phyloP scores from a whole-genome alignment of 495 filamentous ascomycete species.

The Talaromyces trachyspermus region DNA sequence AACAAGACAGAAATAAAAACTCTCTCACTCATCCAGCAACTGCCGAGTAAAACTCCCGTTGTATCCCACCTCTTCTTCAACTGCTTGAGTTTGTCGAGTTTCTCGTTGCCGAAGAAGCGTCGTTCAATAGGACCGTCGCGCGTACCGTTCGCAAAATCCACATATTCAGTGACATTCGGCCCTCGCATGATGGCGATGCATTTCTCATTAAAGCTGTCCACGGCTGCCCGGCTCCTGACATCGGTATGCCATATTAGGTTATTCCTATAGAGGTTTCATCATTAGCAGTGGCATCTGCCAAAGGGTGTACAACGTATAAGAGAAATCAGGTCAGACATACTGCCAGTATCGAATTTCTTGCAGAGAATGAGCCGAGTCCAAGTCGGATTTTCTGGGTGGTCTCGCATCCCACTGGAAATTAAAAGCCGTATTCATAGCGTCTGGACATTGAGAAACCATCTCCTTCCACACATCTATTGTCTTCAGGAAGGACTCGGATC shows the following conservation, averaged over 20 bases:
- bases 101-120: constrained; percentile 10
- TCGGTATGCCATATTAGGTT: constrained; percentile 11
- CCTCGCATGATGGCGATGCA: constrained; percentile 14
- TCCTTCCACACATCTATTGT: constrained; percentile 12
- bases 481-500: constrained; percentile 10
- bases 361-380: constrained; percentile 14
- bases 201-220: constrained; percentile 6
- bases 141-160: constrained; percentile 13
- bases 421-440: constrained; percentile 8
- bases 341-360: constrained; percentile 14
- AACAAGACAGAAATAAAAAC: background rate
- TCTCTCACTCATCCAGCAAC: background rate
- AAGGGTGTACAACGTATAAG: background rate
- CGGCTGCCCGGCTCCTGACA: background rate
- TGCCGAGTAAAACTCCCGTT: constrained; percentile 7
- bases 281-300: background rate
- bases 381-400: constrained; percentile 8
- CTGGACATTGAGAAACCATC: constrained; percentile 12
- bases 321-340: constrained; percentile 4
- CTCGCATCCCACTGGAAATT: constrained; percentile 17
- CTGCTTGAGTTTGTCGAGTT: constrained; percentile 2
- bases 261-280: constrained; percentile 3
- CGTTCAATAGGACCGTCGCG: constrained; percentile 12
- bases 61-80: constrained; percentile 12
- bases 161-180: constrained; percentile 2